Evolutionary conservation across 805 yeast species (phyloP), one percentile per base, ranked within the genome.

Genomic region (Candida palmyrensis): DNA sequence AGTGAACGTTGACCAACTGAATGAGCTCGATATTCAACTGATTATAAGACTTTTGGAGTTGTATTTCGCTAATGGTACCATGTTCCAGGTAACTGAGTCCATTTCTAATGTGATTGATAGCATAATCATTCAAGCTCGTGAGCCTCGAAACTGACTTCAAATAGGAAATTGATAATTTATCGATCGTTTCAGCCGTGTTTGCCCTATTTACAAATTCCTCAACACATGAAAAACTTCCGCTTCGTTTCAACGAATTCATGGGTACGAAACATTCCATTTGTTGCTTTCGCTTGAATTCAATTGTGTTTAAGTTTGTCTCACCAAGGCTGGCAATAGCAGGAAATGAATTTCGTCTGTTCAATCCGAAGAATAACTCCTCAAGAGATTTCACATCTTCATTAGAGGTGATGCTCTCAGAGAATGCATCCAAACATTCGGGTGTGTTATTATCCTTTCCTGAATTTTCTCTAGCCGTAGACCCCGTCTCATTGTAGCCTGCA

Each of bases 321-420:
- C 28, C 35, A 4, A 37, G 24, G 7, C 41, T 34, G 7, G 30
- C 29, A 20, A 41, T 22, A 6, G 41, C 45, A 1, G 71, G 69
- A 28, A 22, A 61, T 1, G 70, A 62, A 35, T 51, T 59, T 32
- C 71, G 48, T 20, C 71, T 39, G 35, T 54, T 55, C 41, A 60
- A 45, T 7, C 27, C 27, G 9, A 13, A 14, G n/a, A 18, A 30
- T 10, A 30, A 22, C 6, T 22, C 13, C 13, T 30, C 27, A 8
- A 22, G 5, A 8, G 17, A 7, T 6, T 15, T 30, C 4, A 3
- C n/a, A 7, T 30, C 18, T 10, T 20, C 22, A 7, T 28, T 28
- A 21, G 10, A 21, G 11, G 9, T 11, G 11, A 11, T 21, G 9
- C 10, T 11, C 23, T 21, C 23, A 21, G 23, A 9, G 9, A 9